A percentile compares a stretch with the other conserved stretches of the same genome.
phyloP scores from a whole-genome alignment of 129 eudicot genomes.

The Helianthus annuus region DNA sequence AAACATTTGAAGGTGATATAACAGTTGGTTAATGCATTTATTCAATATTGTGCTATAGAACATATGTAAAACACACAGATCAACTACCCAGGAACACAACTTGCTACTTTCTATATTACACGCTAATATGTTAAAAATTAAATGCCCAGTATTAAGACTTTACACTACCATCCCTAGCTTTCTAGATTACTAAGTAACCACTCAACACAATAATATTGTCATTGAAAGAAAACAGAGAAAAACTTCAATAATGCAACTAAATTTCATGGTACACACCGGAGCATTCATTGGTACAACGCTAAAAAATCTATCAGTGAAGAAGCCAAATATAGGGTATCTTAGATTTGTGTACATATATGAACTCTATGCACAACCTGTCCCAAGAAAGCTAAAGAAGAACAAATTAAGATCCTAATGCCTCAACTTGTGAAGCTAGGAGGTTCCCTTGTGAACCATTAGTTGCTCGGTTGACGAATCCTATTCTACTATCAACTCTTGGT shows the following conservation, averaged over 20 bases:
- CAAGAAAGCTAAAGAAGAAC: conserved; percentile 29
- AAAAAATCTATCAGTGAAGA: background rate
- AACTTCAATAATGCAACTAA: background rate
- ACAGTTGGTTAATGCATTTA: no score
- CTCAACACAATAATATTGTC: background rate
- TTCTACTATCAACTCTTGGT: conserved; percentile 44
- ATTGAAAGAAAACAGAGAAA: background rate
- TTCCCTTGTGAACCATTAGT: conserved; percentile 35
- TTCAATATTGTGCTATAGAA: no score
- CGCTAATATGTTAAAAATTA: no score
- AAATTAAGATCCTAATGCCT: conserved; percentile 40
- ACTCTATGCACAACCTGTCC: conserved; percentile 34
- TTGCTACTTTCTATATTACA: no score
- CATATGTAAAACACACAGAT: no score
- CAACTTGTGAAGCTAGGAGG: conserved; percentile 44
- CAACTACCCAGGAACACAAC: no score
- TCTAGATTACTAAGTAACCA: no score
- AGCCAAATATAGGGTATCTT: background rate
- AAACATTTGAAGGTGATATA: no score
- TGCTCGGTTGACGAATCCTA: conserved; percentile 33
- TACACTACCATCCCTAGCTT: no score
- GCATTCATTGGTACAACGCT: background rate
- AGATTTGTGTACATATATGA: conserved; percentile 50
- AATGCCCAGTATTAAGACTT: no score
- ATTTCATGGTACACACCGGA: no score